These are phyloP conservation scores for Aspergillus persii DNA, from an alignment of 2,329 filamentous ascomycete species.

Conservation along the genomic window DNA sequence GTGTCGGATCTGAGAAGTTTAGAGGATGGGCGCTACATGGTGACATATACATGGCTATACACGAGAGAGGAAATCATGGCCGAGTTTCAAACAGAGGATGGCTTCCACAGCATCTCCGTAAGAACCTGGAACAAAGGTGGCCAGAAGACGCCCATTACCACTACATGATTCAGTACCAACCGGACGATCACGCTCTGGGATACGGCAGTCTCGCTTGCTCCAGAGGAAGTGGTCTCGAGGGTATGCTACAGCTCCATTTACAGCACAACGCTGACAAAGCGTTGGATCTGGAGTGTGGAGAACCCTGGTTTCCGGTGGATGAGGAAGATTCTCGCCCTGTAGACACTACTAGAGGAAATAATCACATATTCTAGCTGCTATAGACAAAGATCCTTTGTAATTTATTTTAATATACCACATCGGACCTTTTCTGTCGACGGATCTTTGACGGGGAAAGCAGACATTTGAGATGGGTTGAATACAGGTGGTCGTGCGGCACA, in stretches of 20 bases:
- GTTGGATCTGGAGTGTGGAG: background rate
- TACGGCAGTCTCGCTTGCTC: background rate
- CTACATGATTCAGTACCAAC: constrained; percentile 6
- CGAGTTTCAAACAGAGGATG: background rate
- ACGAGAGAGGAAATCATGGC: background rate
- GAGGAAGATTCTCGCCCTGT: background rate
- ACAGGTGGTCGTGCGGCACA: background rate
- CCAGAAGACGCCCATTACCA: background rate
- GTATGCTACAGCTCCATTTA: background rate
- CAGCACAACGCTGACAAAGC: background rate
- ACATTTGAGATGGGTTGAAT: background rate
- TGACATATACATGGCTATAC: constrained; percentile 3
- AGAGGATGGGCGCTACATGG: constrained; percentile 3
- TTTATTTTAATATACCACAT: background rate
- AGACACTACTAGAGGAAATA: background rate
- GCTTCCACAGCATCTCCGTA: background rate
- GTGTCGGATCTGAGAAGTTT: background rate
- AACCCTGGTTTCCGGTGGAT: background rate
- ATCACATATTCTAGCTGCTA: background rate
- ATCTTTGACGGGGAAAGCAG: background rate
- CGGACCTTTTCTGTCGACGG: background rate
- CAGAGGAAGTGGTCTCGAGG: background rate
- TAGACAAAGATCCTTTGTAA: background rate
- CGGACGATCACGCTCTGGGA: constrained; percentile 1
- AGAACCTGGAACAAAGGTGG: background rate